phyloP scores from a whole-genome alignment of 192 early-diverging fungal species.

The Pilobolus umbonatus region DNA sequence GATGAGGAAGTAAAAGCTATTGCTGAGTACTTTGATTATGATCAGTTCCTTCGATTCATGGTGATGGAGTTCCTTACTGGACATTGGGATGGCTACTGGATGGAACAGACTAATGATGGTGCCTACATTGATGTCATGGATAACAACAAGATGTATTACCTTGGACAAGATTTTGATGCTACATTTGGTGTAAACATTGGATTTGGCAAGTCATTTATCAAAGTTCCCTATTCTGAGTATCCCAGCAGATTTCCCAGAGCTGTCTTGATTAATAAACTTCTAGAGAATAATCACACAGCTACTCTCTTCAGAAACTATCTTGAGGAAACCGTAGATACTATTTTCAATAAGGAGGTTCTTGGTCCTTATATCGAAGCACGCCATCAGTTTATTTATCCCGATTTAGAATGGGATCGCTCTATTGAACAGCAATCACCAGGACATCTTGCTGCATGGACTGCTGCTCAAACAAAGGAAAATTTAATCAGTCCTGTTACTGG shows the following conservation, averaged over 20 bases:
- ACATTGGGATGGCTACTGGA: slow-evolving; percentile 49
- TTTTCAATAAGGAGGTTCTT: slow-evolving; percentile 45
- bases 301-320: slow-evolving; percentile 38
- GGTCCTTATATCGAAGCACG: slow-evolving; percentile 33
- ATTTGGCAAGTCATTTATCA: slow-evolving; percentile 12
- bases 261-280: slow-evolving; percentile 41
- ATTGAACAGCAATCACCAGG: slow-evolving; percentile 42
- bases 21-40: slow-evolving; percentile 32
- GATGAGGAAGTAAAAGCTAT: slow-evolving; percentile 31
- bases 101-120: slow-evolving; percentile 40
- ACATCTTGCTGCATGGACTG: slow-evolving; percentile 38
- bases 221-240: slow-evolving; percentile 34
- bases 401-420: slow-evolving; percentile 42
- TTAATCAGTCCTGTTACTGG: slow-evolving; percentile 21
- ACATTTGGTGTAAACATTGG: slow-evolving; percentile 46
- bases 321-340: slow-evolving; percentile 32
- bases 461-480: slow-evolving; percentile 32
- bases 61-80: slow-evolving; percentile 46
- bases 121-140: slow-evolving; percentile 39
- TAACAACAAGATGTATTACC: slow-evolving; percentile 37
- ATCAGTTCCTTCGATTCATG: slow-evolving; percentile 41
- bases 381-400: slow-evolving; percentile 38
- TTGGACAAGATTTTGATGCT: slow-evolving; percentile 46
- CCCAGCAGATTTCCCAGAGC: slow-evolving; percentile 30
- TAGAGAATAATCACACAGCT: slow-evolving; percentile 32